Evolutionary conservation across 2,329 filamentous ascomycete genomes (phyloP).

Genomic region (Bipolaris bicolor): DNA sequence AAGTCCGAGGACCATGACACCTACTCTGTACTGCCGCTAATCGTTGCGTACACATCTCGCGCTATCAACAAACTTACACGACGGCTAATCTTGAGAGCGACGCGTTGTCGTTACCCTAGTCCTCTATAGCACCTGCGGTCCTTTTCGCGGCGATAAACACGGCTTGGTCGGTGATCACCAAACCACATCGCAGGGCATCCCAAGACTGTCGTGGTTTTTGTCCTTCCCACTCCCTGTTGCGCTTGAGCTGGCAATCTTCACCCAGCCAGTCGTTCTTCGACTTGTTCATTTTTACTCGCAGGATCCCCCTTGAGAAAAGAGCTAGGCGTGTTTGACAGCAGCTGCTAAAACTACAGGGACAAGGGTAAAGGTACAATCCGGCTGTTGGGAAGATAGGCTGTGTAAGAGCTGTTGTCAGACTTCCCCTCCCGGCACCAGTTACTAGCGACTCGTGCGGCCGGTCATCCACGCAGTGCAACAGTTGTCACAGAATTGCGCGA

Average conservation of each 20-base stretch:
- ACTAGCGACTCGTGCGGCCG: constrained; percentile 10
- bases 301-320: not conserved
- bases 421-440: constrained; percentile 9
- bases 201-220: not conserved
- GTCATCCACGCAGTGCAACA: constrained; percentile 14
- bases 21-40: not conserved
- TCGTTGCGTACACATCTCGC: not conserved
- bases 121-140: not conserved
- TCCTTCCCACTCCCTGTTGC: not conserved
- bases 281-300: not conserved
- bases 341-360: not conserved
- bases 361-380: not conserved
- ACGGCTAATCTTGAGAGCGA: not conserved
- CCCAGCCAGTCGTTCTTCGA: not conserved
- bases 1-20: not conserved
- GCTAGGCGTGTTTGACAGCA: not conserved
- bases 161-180: constrained; percentile 4
- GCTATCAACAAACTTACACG: not conserved
- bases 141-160: constrained; percentile 5
- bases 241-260: not conserved
- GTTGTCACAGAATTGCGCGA: not conserved
- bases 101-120: not conserved
- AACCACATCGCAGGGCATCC: not conserved
- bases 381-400: not conserved
- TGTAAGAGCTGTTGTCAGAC: constrained; percentile 3